Conservation (phyloP, 2,329 filamentous ascomycete species). For the Fusarium sp. region DNA sequence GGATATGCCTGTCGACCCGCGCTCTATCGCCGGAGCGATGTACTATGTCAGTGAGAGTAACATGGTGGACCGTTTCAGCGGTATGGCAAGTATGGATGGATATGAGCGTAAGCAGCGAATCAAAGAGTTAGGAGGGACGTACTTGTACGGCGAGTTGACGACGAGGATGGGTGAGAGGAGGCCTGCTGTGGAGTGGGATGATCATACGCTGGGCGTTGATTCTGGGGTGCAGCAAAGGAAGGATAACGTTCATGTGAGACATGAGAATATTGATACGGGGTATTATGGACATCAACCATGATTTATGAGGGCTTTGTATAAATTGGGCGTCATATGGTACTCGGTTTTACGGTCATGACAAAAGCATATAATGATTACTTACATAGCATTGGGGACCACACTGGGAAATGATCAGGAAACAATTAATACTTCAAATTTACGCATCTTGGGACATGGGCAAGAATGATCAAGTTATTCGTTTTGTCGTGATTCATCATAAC, state of each 20-base stretch:
- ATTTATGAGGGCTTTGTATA: slow-evolving; percentile 6
- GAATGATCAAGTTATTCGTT: neutral
- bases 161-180: slow-evolving; percentile 40
- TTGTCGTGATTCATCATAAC: neutral
- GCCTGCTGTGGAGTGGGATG: slow-evolving; percentile 48
- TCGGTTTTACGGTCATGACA: neutral
- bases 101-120: slow-evolving; percentile 43
- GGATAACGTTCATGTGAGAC: slow-evolving; percentile 12
- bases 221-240: slow-evolving; percentile 17
- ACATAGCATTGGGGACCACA: neutral
- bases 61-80: slow-evolving; percentile 46
- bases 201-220: slow-evolving; percentile 34
- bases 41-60: slow-evolving; percentile 57
- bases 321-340: neutral
- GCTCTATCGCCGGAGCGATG: slow-evolving; percentile 62
- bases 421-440: neutral
- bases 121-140: slow-evolving; percentile 43
- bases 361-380: slow-evolving; percentile 1
- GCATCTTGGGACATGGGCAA: neutral
- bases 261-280: slow-evolving; percentile 40
- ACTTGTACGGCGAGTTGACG: slow-evolving; percentile 45
- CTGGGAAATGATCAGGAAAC: neutral
- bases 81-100: slow-evolving; percentile 42
- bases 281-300: slow-evolving; percentile 39
- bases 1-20: slow-evolving; percentile 63